Evolutionary conservation across 73 alveolate species (phyloP).

Genomic region (Paramecium octaurelia): DNA sequence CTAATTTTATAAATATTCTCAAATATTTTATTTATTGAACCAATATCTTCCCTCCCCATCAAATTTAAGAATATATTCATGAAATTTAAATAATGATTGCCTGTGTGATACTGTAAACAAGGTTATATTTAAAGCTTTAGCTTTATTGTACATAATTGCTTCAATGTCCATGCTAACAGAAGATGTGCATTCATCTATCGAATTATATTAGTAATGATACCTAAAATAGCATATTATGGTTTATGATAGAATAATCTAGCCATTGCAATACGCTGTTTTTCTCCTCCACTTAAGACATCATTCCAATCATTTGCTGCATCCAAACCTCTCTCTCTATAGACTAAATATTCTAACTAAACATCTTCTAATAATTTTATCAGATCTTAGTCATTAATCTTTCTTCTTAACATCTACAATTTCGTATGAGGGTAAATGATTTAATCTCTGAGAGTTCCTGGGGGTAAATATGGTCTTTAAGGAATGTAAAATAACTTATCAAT

Average conservation of each 20-base stretch:
- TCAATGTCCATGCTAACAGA: conserved; percentile 72
- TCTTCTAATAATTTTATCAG: conserved; percentile 43
- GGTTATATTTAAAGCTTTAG: conserved; percentile 65
- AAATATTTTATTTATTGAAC: conserved; percentile 5
- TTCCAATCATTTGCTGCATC: conserved; percentile 71
- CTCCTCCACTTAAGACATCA: conserved; percentile 76
- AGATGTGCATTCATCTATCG: conserved; percentile 69
- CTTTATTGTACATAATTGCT: conserved; percentile 59
- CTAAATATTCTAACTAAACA: conserved; percentile 50
- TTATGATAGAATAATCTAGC: conserved; percentile 76
- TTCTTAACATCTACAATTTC: conserved; percentile 53
- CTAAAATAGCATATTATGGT: conserved; percentile 67
- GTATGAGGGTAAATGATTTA: conserved; percentile 89
- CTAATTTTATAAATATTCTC: background rate
- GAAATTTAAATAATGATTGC: conserved; percentile 64
- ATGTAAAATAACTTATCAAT: conserved; percentile 79
- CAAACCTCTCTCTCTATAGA: conserved; percentile 63
- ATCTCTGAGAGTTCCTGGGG: conserved; percentile 91
- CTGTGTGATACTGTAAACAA: conserved; percentile 74
- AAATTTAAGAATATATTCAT: conserved; percentile 64
- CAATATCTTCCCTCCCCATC: conserved; percentile 75
- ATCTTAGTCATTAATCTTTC: conserved; percentile 47
- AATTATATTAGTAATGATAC: background rate
- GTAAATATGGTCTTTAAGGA: conserved; percentile 92
- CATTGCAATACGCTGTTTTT: conserved; percentile 73